phyloP scores from a whole-genome alignment of 768 basidiomycete genomes.

The Suillus subaureus region DNA sequence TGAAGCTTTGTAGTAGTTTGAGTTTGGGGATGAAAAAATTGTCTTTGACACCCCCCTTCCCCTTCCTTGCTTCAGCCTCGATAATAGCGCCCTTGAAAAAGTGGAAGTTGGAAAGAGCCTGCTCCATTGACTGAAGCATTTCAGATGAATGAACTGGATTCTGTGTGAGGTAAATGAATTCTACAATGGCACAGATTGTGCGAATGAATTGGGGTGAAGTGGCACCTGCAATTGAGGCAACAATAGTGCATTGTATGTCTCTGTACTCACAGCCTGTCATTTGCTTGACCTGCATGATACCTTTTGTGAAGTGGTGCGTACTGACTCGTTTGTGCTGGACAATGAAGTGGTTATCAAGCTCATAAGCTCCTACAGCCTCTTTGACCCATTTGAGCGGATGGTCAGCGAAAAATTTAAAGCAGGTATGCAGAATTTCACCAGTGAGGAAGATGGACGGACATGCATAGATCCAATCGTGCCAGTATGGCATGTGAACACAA shows the following conservation, averaged over 20 bases:
- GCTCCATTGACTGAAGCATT: not conserved
- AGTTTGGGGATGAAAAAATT: constrained; percentile 42
- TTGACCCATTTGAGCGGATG: constrained; percentile 43
- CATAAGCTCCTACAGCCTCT: constrained; percentile 26
- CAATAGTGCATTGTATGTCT: constrained; percentile 37
- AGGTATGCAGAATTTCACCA: constrained; percentile 41
- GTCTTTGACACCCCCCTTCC: constrained; percentile 23
- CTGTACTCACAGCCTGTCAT: constrained; percentile 43
- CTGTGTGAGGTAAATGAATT: constrained; percentile 41
- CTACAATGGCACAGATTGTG: constrained; percentile 36
- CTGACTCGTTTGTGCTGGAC: constrained; percentile 38
- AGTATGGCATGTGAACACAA: constrained; percentile 32
- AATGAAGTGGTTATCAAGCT: constrained; percentile 39
- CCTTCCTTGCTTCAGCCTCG: not conserved
- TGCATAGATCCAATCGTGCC: constrained; percentile 37
- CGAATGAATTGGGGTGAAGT: constrained; percentile 30
- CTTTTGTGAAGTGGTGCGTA: constrained; percentile 39
- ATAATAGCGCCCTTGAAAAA: not conserved
- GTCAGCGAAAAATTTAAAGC: constrained; percentile 22
- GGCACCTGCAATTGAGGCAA: constrained; percentile 38
- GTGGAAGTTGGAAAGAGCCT: constrained; percentile 3
- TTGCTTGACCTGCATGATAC: constrained; percentile 42
- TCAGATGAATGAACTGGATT: constrained; percentile 21
- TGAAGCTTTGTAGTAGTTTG: constrained; percentile 34
- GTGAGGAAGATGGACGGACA: constrained; percentile 37